phyloP scores from a whole-genome alignment of 2,329 filamentous ascomycete genomes.

The Trichoderma sp. region DNA sequence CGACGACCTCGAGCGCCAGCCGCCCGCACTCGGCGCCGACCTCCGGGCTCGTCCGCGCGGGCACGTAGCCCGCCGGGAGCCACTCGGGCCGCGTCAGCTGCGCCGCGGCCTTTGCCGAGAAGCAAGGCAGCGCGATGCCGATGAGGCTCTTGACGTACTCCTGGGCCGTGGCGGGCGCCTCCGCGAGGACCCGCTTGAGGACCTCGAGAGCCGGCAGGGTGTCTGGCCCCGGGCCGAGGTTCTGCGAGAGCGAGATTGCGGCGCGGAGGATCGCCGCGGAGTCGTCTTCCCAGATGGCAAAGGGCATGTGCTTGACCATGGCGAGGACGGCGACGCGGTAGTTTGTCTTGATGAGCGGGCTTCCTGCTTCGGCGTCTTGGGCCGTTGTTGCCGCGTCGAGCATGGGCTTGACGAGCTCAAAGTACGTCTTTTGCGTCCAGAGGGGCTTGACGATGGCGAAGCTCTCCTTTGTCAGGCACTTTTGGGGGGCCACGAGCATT shows the following conservation, averaged over 20 bases:
- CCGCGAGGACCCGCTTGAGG: conserved; percentile 51
- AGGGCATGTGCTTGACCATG: conserved; percentile 53
- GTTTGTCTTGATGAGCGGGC: conserved; percentile 41
- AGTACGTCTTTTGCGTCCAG: conserved; percentile 54
- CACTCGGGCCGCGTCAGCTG: conserved; percentile 36
- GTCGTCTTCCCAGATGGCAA: conserved; percentile 56
- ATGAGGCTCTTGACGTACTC: conserved; percentile 55
- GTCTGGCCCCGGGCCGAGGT: conserved; percentile 47
- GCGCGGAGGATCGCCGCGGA: conserved; percentile 51
- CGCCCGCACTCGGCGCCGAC: conserved; percentile 47
- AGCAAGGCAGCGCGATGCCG: conserved; percentile 48
- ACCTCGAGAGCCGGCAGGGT: conserved; percentile 53
- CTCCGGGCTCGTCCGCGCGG: conserved; percentile 29
- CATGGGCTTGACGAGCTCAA: conserved; percentile 50
- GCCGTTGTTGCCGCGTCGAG: conserved; percentile 45
- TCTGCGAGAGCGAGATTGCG: conserved; percentile 51
- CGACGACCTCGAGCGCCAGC: conserved; percentile 52
- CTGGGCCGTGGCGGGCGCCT: conserved; percentile 50
- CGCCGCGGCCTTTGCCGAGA: conserved; percentile 38
- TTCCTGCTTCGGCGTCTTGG: conserved; percentile 36
- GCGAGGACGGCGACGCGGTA: conserved; percentile 53
- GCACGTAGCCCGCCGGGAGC: conserved; percentile 37
- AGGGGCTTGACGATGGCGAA: conserved; percentile 50
- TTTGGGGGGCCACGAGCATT: conserved; percentile 46
- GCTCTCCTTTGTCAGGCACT: conserved; percentile 44